Evolutionary conservation across 2,329 filamentous ascomycete species (phyloP).

Genomic region (Aureobasidium uvarum): DNA sequence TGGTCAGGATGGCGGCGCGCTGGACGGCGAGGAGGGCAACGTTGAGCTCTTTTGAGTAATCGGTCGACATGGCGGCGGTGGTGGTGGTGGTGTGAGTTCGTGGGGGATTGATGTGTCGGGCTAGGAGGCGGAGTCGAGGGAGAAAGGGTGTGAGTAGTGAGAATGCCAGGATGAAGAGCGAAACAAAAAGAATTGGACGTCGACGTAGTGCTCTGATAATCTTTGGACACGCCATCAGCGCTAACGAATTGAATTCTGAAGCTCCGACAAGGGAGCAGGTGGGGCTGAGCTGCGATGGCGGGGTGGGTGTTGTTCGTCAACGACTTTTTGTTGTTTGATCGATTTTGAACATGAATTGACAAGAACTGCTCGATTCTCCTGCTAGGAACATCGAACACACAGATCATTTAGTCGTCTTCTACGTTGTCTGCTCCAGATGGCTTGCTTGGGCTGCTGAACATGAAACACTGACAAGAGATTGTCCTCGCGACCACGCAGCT

Average conservation of each 20-base stretch:
- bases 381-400: too few relatives aligned
- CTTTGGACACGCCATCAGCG: slow-evolving; percentile 19
- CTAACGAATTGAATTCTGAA: slow-evolving; percentile 25
- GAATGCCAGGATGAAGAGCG: slow-evolving; percentile 44
- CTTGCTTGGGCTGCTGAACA: too few relatives aligned
- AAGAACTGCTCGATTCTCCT: neutral
- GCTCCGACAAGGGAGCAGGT: slow-evolving; percentile 19
- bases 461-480: neutral
- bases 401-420: neutral
- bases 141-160: slow-evolving; percentile 44
- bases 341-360: neutral
- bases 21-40: slow-evolving; percentile 87
- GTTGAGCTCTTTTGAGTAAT: slow-evolving; percentile 74
- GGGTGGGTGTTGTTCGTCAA: neutral
- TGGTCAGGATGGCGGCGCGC: slow-evolving; percentile 72
- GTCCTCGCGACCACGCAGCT: neutral
- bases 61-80: slow-evolving; percentile 42
- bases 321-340: slow-evolving; percentile 3
- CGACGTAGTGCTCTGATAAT: slow-evolving; percentile 5
- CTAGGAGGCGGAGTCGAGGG: slow-evolving; percentile 44
- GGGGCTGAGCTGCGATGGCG: slow-evolving; percentile 21
- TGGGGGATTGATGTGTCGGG: slow-evolving; percentile 35
- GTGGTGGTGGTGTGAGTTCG: slow-evolving; percentile 29
- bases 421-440: neutral
- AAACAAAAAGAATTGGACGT: slow-evolving; percentile 29